Evolutionary conservation across 139 green algal species (phyloP).

Genomic region (Pseudopediastrum boryanum): DNA sequence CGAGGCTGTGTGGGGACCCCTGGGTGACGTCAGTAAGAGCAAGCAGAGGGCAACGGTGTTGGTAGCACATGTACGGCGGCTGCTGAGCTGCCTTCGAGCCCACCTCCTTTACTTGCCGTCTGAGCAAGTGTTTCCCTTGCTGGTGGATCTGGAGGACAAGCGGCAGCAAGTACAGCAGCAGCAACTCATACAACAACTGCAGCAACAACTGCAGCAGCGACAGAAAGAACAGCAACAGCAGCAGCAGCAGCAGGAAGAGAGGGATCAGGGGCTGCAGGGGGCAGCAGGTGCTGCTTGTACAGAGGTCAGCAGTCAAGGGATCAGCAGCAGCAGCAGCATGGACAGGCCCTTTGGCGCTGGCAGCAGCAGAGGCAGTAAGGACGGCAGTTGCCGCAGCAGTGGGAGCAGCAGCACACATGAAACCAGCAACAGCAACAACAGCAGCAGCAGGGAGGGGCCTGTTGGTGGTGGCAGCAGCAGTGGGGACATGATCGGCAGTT

Average conservation of each 20-base stretch:
- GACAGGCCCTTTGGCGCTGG: too few relatives aligned
- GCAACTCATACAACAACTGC: neutral
- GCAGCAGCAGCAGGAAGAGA: slow-evolving; percentile 6
- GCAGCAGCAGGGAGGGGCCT: neutral
- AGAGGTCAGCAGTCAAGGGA: slow-evolving; percentile 2
- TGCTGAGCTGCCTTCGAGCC: neutral
- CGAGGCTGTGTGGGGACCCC: neutral
- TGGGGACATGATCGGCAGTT: neutral
- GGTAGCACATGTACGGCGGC: neutral
- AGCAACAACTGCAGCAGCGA: too few relatives aligned
- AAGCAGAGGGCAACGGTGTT: neutral
- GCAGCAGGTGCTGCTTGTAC: slow-evolving; percentile 15
- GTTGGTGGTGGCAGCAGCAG: neutral
- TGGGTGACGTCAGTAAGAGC: neutral
- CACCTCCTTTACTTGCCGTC: neutral
- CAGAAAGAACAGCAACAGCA: slow-evolving; percentile 9
- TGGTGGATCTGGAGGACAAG: neutral
- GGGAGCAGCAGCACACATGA: neutral
- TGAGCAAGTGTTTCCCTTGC: neutral
- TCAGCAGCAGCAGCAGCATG: neutral
- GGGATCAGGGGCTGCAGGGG: too few relatives aligned
- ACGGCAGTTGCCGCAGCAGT: slow-evolving; percentile 3
- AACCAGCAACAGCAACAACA: neutral
- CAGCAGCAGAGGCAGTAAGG: neutral
- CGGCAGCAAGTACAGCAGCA: neutral